These are phyloP conservation scores for Carnegiea gigantea DNA, from an alignment of 179 eudicot genomes.

Conservation along the genomic window DNA sequence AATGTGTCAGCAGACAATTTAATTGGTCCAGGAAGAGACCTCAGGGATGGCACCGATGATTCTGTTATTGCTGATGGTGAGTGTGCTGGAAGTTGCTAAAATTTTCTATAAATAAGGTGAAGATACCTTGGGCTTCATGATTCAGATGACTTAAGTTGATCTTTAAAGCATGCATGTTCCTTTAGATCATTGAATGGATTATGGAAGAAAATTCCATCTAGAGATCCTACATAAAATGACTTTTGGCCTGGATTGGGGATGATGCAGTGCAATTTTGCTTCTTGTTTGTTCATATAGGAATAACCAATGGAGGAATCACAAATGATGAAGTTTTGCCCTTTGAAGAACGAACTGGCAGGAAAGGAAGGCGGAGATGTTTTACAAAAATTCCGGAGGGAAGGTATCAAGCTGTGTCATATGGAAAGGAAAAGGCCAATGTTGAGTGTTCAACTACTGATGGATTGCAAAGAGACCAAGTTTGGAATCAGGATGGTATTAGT, in stretches of 20 bases:
- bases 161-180: not conserved
- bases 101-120: not conserved
- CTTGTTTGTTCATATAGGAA: slow-evolving; percentile 33
- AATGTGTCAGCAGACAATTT: slow-evolving; percentile 33
- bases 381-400: slow-evolving; percentile 47
- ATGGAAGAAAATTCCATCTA: not conserved
- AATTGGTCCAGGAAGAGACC: slow-evolving; percentile 18
- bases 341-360: slow-evolving; percentile 58
- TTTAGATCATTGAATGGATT: not conserved
- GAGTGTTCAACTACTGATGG: slow-evolving; percentile 27
- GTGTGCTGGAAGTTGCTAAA: slow-evolving; percentile 23
- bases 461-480: slow-evolving; percentile 23
- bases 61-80: slow-evolving; percentile 29
- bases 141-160: not conserved
- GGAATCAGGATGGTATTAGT: slow-evolving; percentile 33
- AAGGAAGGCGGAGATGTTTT: slow-evolving; percentile 59
- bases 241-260: not conserved
- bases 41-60: slow-evolving; percentile 13
- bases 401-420: slow-evolving; percentile 40
- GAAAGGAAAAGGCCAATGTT: slow-evolving; percentile 38
- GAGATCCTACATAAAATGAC: not conserved
- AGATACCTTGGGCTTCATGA: not conserved
- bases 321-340: slow-evolving; percentile 41
- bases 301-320: slow-evolving; percentile 35
- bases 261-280: not conserved